These are phyloP conservation scores for Austropuccinia psidii DNA, from an alignment of 1,284 basidiomycete genomes.

Conservation along the genomic window DNA sequence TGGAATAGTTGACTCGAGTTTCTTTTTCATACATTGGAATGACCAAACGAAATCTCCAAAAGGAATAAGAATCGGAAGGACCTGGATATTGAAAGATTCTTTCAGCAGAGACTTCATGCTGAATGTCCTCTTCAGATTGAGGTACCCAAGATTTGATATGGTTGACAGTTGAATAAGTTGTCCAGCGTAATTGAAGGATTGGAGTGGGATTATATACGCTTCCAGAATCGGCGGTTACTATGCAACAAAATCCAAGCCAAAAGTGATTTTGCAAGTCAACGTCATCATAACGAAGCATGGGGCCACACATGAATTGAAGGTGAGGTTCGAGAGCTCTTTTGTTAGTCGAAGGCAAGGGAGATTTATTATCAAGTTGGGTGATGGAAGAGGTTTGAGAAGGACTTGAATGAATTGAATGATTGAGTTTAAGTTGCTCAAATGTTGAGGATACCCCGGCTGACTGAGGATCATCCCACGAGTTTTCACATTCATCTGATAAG, in stretches of 20 bases:
- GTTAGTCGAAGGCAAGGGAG: background rate
- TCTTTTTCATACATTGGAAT: conserved; percentile 66
- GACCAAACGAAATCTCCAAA: conserved; percentile 88
- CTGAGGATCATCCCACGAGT: background rate
- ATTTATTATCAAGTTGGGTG: background rate
- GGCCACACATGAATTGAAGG: conserved; percentile 55
- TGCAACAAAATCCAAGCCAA: conserved; percentile 54
- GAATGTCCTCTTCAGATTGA: conserved; percentile 34
- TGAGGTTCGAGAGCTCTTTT: conserved; percentile 18
- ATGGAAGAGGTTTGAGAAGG: background rate
- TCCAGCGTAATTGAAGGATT: conserved; percentile 34
- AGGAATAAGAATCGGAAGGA: conserved; percentile 53
- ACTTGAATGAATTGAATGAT: background rate
- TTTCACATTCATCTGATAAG: conserved; percentile 7
- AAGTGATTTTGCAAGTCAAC: conserved; percentile 68
- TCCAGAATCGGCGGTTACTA: conserved; percentile 51
- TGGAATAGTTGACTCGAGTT: conserved; percentile 65
- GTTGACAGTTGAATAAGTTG: conserved; percentile 37
- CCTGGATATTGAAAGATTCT: conserved; percentile 74
- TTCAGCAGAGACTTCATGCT: conserved; percentile 52
- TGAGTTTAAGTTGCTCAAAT: too few species aligned
- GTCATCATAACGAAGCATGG: conserved; percentile 84
- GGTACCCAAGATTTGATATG: conserved; percentile 38
- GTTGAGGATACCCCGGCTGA: too few species aligned
- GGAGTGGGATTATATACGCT: conserved; percentile 47